These are phyloP conservation scores for Pseudomassariella vexata DNA, from an alignment of 2,329 filamentous ascomycete species.

Conservation along the genomic window DNA sequence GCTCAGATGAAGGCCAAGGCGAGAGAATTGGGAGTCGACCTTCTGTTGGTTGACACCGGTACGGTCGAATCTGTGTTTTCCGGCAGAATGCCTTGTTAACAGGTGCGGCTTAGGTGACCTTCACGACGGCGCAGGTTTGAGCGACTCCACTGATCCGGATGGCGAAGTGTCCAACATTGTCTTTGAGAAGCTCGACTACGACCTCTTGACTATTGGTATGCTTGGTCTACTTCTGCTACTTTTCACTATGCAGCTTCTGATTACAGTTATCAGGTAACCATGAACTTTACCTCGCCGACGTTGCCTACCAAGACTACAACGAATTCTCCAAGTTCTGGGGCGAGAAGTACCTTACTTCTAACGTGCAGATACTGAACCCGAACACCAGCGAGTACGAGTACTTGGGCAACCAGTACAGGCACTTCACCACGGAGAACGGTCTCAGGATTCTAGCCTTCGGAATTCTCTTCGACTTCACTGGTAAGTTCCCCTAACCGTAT, in stretches of 20 bases:
- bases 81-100: neutral
- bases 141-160: constrained; percentile 50
- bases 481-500: constrained; percentile 40
- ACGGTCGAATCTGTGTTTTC: constrained; percentile 5
- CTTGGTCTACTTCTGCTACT: constrained; percentile 13
- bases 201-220: constrained; percentile 30
- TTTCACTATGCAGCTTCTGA: constrained; percentile 25
- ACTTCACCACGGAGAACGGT: constrained; percentile 30
- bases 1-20: constrained; percentile 53
- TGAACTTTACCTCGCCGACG: constrained; percentile 53
- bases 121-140: constrained; percentile 56
- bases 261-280: constrained; percentile 44
- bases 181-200: constrained; percentile 30
- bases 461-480: constrained; percentile 36
- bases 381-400: constrained; percentile 26
- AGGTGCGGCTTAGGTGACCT: constrained; percentile 39
- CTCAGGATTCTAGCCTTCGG: constrained; percentile 34
- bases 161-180: constrained; percentile 42
- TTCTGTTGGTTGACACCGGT: constrained; percentile 53
- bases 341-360: constrained; percentile 32
- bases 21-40: constrained; percentile 45
- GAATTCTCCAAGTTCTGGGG: constrained; percentile 49
- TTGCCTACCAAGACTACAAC: constrained; percentile 53
- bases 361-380: constrained; percentile 31
- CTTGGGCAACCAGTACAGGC: constrained; percentile 29